Evolutionary conservation across 495 filamentous ascomycete species (phyloP).

Genomic region (Penicillium odoratum): DNA sequence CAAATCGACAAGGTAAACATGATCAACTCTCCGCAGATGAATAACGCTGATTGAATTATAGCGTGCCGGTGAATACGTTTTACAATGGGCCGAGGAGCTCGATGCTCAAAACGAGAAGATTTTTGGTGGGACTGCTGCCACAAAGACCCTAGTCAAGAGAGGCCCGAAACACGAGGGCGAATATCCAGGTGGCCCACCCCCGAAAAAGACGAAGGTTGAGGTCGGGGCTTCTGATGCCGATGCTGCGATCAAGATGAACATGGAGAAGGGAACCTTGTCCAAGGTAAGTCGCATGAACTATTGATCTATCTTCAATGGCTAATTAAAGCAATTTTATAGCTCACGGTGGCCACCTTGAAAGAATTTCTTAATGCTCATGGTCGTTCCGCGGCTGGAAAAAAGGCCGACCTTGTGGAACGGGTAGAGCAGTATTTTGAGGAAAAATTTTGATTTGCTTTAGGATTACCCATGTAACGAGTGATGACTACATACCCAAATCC

Average conservation of each 20-base stretch:
- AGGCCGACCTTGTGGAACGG: slow-evolving; percentile 74
- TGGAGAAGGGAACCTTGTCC: slow-evolving; percentile 58
- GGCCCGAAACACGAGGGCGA: slow-evolving; percentile 39
- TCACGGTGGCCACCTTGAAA: slow-evolving; percentile 71
- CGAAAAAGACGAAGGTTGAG: slow-evolving; percentile 55
- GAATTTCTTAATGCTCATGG: slow-evolving; percentile 63
- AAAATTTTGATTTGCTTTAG: slow-evolving; percentile 28
- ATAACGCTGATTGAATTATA: slow-evolving; percentile 19
- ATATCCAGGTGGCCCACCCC: slow-evolving; percentile 27
- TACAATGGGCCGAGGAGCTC: slow-evolving; percentile 72
- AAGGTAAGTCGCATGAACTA: slow-evolving; percentile 45
- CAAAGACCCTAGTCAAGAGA: slow-evolving; percentile 47
- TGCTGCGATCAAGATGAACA: slow-evolving; percentile 61
- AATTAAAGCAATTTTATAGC: slow-evolving; percentile 27
- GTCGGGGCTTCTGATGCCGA: slow-evolving; percentile 40
- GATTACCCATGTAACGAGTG: slow-evolving; percentile 15
- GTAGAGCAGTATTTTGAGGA: slow-evolving; percentile 75
- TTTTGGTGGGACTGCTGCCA: slow-evolving; percentile 35
- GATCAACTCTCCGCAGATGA: background rate
- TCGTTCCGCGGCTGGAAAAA: slow-evolving; percentile 65
- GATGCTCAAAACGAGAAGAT: slow-evolving; percentile 52
- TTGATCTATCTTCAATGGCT: slow-evolving; percentile 1
- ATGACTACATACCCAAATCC: slow-evolving; percentile 3
- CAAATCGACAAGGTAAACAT: slow-evolving; percentile 73
- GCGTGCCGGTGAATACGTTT: slow-evolving; percentile 73